These are phyloP conservation scores for Melampsora americana DNA, from an alignment of 1,284 basidiomycete genomes.

Conservation along the genomic window DNA sequence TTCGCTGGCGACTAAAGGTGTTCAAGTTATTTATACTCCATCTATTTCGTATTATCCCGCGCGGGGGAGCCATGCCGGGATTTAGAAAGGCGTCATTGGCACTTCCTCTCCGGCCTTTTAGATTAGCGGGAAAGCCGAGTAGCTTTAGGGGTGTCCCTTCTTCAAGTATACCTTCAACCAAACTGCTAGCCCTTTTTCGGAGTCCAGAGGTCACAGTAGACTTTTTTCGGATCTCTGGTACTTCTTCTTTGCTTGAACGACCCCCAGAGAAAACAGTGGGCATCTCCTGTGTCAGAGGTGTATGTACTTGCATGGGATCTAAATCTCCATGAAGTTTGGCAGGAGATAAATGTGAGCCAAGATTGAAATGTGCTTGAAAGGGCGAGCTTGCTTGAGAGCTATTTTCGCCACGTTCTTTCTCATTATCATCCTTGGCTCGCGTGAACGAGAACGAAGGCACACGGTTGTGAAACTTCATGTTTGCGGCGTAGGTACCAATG, in stretches of 20 bases:
- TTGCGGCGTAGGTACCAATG: background rate
- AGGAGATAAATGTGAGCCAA: background rate
- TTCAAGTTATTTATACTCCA: background rate
- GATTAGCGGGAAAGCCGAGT: background rate
- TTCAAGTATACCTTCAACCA: conserved; percentile 1
- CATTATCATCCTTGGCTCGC: conserved; percentile 6
- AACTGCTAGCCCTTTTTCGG: background rate
- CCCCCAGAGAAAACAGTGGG: background rate
- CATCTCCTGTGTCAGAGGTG: background rate
- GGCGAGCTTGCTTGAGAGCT: conserved; percentile 20
- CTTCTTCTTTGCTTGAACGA: background rate
- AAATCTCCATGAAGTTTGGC: background rate
- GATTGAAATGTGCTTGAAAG: conserved; percentile 4
- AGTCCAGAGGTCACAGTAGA: background rate
- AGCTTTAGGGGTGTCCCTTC: background rate
- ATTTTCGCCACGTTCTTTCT: background rate
- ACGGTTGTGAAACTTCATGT: conserved; percentile 32
- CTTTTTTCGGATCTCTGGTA: background rate
- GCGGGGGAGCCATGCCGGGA: background rate
- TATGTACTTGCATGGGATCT: conserved; percentile 1
- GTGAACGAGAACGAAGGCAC: conserved; percentile 39
- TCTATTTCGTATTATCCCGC: background rate
- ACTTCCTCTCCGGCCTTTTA: background rate
- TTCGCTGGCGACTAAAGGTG: conserved; percentile 30
- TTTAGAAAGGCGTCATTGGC: conserved; percentile 6